These are phyloP conservation scores for Hortaea werneckii DNA, from an alignment of 2,329 filamentous ascomycete species.

Conservation along the genomic window DNA sequence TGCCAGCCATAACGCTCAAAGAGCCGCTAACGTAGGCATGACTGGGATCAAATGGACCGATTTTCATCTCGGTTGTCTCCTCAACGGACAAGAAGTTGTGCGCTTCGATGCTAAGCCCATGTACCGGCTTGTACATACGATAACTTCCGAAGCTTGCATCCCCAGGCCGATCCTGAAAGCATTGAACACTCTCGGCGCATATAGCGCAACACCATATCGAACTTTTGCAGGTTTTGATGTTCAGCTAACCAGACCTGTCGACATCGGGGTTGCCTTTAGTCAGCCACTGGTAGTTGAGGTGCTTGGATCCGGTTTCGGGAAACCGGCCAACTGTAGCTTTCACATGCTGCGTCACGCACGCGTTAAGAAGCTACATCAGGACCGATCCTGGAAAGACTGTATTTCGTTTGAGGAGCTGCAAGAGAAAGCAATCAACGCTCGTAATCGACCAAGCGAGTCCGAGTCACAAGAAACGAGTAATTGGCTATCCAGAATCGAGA, in stretches of 20 bases:
- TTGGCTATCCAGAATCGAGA: constrained; percentile 54
- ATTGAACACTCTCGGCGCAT: constrained; percentile 32
- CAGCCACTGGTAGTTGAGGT: constrained; percentile 70
- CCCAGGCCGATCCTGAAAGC: constrained; percentile 33
- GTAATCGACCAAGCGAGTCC: constrained; percentile 38
- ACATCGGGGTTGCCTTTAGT: constrained; percentile 49
- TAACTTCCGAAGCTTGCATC: constrained; percentile 37
- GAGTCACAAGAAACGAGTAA: constrained; percentile 50
- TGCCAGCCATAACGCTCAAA: constrained; percentile 57
- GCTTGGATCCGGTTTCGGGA: constrained; percentile 70
- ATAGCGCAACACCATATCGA: constrained; percentile 24
- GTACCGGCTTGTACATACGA: constrained; percentile 56
- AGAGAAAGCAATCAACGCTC: constrained; percentile 50
- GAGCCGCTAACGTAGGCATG: constrained; percentile 47
- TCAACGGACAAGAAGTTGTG: constrained; percentile 53
- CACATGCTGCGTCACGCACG: constrained; percentile 68
- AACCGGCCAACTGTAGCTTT: constrained; percentile 56
- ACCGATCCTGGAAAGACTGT: constrained; percentile 59
- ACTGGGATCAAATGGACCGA: constrained; percentile 55
- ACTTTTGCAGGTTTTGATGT: constrained; percentile 16
- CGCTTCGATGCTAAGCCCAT: constrained; percentile 43
- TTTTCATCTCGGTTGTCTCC: constrained; percentile 68
- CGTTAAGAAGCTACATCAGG: constrained; percentile 66
- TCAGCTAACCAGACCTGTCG: constrained; percentile 7
- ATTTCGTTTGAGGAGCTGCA: constrained; percentile 63